Evolutionary conservation across 2,329 filamentous ascomycete genomes (phyloP), one percentile per base, ranked within the genome.

Genomic region (Ramichloridium luteum): DNA sequence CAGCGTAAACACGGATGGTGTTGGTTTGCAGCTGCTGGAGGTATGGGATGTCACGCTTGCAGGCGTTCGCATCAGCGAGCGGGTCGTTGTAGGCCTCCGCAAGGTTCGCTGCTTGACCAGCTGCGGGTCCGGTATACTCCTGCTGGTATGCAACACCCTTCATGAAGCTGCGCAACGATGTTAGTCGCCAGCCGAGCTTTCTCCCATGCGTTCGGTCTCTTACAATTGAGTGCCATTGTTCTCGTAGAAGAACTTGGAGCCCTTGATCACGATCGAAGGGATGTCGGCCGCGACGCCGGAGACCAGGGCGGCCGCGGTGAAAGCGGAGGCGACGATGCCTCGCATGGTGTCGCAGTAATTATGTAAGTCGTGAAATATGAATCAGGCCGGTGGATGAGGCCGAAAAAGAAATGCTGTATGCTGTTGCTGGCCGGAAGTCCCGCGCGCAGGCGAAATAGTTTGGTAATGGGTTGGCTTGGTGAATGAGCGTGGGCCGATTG

Each of bases 111-210:
- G 27, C 26, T 9, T 38, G 31, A 34, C 16, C 69, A 31, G 70
- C 64, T 27, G 34, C 33, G 44, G 53, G 37, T 53, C 58, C 56
- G 39, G 51, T 54, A 47, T 68, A 62, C 49, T 88, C 81, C 64
- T 86, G 47, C 67, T 98, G 90, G 65, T 98, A 98, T 46, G 90
- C 90, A 48, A 98, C 69, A 64, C 90, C 90, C 60, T 80, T 83
- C 59, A 96, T 83, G 68, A 76, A 92, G 62, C 70, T 73, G 40
- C n/a, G n/a, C n/a, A n/a, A n/a, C n/a, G n/a, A n/a, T n/a, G n/a
- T n/a, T n/a, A n/a, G n/a, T 25, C 16, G 28, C 39, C 18, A 44
- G 35, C 31, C 14, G 12, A 9, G 10, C n/a, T 13, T 10, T 18
- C n/a, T n/a, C n/a, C n/a, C n/a, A n/a, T n/a, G n/a, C n/a, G n/a